Conservation (phyloP, 1,139 yeast species). For the Sugiyamaella novakii region DNA sequence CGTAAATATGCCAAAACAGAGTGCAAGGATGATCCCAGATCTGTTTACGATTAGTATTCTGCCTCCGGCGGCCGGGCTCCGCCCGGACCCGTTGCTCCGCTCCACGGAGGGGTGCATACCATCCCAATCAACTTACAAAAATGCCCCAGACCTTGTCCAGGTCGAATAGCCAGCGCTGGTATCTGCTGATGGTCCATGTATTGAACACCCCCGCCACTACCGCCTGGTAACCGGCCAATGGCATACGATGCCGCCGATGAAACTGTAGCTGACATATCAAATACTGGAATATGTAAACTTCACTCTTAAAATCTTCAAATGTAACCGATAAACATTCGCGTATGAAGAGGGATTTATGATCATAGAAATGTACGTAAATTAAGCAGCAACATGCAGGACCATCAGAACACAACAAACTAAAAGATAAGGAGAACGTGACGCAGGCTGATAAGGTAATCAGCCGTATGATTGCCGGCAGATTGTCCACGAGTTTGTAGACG, state of each 20-base stretch:
- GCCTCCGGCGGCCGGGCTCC: constrained; percentile 3
- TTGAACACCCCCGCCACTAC: not conserved
- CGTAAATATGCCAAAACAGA: constrained; percentile 29
- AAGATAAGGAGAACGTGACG: too few species aligned
- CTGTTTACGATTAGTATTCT: constrained; percentile 18
- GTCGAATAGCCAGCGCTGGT: constrained; percentile 12
- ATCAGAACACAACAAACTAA: too few species aligned
- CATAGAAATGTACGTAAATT: too few species aligned
- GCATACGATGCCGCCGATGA: constrained; percentile 15
- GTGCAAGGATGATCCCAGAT: constrained; percentile 35
- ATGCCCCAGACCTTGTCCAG: constrained; percentile 18
- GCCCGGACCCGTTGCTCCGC: not conserved
- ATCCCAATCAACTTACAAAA: constrained; percentile 12
- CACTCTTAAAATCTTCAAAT: too few species aligned
- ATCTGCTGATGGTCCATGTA: constrained; percentile 6
- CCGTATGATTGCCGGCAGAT: too few species aligned
- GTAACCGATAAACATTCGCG: too few species aligned
- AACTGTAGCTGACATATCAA: constrained; percentile 13
- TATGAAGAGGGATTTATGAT: too few species aligned
- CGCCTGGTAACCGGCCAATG: constrained; percentile 5
- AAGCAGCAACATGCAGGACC: too few species aligned
- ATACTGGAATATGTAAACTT: too few species aligned
- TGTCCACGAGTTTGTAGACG: too few species aligned
- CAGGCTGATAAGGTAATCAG: too few species aligned
- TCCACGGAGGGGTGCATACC: not conserved